Percentiles rank a stretch among this genome's conserved stretches.
Evolutionary conservation across 352 stramenopile species (phyloP).

Genomic region (Globisporangium cystogenes): DNA sequence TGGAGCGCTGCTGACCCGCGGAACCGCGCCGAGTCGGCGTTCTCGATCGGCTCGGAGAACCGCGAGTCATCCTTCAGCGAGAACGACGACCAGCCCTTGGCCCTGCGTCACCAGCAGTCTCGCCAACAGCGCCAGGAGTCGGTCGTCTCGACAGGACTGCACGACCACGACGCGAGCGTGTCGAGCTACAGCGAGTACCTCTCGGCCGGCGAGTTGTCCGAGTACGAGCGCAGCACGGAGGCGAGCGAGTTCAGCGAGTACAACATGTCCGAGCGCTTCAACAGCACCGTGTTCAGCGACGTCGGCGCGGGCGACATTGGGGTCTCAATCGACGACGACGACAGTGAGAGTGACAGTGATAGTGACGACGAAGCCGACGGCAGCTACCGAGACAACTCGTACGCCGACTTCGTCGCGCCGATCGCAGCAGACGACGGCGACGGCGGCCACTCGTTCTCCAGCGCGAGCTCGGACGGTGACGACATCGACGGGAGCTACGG

Average conservation of each 20-base stretch:
- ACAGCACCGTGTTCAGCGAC: conserved; percentile 36
- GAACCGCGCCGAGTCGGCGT: conserved; percentile 5
- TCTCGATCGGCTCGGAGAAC: conserved; percentile 8
- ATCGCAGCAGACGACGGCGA: neutral
- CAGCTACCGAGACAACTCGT: neutral
- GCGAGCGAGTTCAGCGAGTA: conserved; percentile 18
- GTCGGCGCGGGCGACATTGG: neutral
- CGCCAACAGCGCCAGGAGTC: neutral
- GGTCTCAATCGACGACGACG: neutral
- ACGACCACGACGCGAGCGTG: conserved; percentile 8
- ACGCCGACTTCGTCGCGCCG: neutral
- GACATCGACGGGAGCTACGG: neutral
- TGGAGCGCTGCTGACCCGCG: conserved; percentile 21
- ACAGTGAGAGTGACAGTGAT: conserved; percentile 15
- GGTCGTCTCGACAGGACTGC: conserved; percentile 6
- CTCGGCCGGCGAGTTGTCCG: conserved; percentile 7
- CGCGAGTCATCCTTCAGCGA: neutral
- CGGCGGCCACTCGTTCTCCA: conserved; percentile 1
- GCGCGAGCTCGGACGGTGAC: neutral
- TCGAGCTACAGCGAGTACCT: conserved; percentile 13
- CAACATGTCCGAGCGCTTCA: conserved; percentile 9
- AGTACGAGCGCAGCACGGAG: conserved; percentile 7
- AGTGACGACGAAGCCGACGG: conserved; percentile 1
- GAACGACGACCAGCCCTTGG: neutral
- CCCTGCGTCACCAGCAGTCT: neutral